phyloP scores from a whole-genome alignment of 306 rosid genomes.

The Vigna mungo region DNA sequence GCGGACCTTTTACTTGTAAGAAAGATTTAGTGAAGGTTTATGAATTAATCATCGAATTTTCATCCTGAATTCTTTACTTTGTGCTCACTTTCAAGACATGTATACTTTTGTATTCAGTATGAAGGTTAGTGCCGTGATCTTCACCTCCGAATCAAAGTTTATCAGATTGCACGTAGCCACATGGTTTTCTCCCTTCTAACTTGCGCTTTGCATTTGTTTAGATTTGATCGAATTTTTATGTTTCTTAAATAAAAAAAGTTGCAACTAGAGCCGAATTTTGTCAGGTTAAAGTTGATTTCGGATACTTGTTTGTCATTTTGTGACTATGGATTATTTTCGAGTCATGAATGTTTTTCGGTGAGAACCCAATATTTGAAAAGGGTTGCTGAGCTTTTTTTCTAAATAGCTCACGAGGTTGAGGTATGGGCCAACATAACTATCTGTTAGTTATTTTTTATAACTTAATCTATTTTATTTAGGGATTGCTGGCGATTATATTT shows the following conservation, averaged over 20 bases:
- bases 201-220: slow-evolving; percentile 13
- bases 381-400: too few species aligned
- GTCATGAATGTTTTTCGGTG: too few species aligned
- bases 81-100: neutral
- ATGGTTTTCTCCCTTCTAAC: neutral
- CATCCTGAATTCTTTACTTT: slow-evolving; percentile 19
- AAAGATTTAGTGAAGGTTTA: slow-evolving; percentile 2
- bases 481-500: too few species aligned
- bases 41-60: slow-evolving; percentile 34
- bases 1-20: slow-evolving; percentile 36
- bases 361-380: too few species aligned
- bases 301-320: neutral
- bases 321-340: too few species aligned
- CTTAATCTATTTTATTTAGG: too few species aligned
- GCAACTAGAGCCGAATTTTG: neutral
- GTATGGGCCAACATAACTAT: too few species aligned
- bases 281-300: neutral
- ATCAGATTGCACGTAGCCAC: too few species aligned
- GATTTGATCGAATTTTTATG: neutral
- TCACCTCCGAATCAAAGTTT: neutral
- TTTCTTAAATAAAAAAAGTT: neutral
- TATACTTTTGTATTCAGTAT: slow-evolving; percentile 10
- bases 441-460: too few species aligned
- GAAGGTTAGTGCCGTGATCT: neutral
- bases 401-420: too few species aligned